A percentile compares a stretch with the other conserved stretches of the same genome.
These are phyloP conservation scores for Aspergillus proliferans DNA, from an alignment of 2,329 filamentous ascomycete species.

Conservation along the genomic window DNA sequence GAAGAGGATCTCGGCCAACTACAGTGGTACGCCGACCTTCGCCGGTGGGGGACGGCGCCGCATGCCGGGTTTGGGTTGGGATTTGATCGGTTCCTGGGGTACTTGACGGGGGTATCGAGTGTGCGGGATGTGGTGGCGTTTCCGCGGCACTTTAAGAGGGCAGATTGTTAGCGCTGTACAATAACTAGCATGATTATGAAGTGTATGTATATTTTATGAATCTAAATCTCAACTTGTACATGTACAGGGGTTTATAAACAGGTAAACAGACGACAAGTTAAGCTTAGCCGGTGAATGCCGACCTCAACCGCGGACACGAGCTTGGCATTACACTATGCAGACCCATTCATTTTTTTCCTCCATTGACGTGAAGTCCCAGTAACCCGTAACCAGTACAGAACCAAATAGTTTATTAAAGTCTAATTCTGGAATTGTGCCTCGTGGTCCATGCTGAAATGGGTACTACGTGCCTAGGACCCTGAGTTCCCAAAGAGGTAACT, in stretches of 20 bases:
- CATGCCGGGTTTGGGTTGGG: conserved; percentile 89
- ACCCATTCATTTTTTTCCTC: too few species aligned
- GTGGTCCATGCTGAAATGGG: neutral
- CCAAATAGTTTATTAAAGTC: too few species aligned
- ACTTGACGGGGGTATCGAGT: conserved; percentile 73
- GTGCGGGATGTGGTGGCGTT: conserved; percentile 83
- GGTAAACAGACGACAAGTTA: neutral
- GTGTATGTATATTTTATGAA: neutral
- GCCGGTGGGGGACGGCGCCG: conserved; percentile 83
- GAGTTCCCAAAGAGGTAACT: neutral
- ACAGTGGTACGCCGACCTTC: conserved; percentile 82
- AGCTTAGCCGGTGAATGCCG: too few species aligned
- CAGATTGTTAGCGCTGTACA: conserved; percentile 37
- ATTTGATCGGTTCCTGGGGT: conserved; percentile 79
- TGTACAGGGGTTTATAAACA: neutral
- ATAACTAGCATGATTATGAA: neutral
- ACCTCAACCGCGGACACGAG: too few species aligned
- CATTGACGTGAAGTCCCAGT: too few species aligned
- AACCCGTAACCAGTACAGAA: too few species aligned
- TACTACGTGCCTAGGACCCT: neutral
- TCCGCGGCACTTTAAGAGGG: conserved; percentile 60
- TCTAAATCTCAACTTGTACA: neutral
- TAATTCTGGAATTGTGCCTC: too few species aligned
- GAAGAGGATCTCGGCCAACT: conserved; percentile 47
- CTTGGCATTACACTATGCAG: too few species aligned